Base-by-base conservation (phyloP, 2,329 filamentous ascomycete genomes). In the Ophioceras dolichostomum region DNA sequence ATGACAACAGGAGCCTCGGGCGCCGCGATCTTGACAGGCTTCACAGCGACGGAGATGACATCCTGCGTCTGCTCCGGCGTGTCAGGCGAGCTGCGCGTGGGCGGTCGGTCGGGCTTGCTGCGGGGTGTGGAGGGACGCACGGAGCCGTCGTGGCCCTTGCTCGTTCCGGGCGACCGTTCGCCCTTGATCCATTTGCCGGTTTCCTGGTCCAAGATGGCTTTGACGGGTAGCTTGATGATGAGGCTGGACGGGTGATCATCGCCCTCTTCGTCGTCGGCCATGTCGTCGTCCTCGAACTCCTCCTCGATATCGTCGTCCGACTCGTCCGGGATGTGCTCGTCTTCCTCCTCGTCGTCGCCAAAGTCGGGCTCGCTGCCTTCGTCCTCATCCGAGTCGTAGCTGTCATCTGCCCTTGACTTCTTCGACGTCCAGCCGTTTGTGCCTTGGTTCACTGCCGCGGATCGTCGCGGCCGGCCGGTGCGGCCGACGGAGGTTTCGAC, bases 291-390 rank as follows among this genome's bases (percentile, higher is more conserved):
- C 38, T 74, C 22, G 22, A 26, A 26, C 8, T 7, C 73, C 21
- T 52, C 47, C 17, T 76, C 71, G n/a, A 67, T 62, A 13, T 70
- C 65, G 1, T 74, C 67, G 21, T 73, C 73, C 4, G 64, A 62
- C 3, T 79, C 76, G 7, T 72, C 67, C 22, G 22, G 71, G 14
- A 79, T 67, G 37, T 83, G 78, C 5, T 79, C 79, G 19, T 78
- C 76, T n/a, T 30, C 73, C 27, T 81, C 77, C 40, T 82, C 81
- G 40, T 87, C 83, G 39, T 82, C 83, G 10, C 79, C 83, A 36
- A 81, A 79, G 32, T 86, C 79, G 52, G 77, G 84, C 45, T 84
- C 80, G 42, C 76, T 78, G 6, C 77, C 22, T 8, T 84, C 80
- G 12, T 84, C 74, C 16, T 64, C 76, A 67, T 76, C 49, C 27